Base-by-base conservation (phyloP, 345 rosid species). In the Mercurialis annua region DNA sequence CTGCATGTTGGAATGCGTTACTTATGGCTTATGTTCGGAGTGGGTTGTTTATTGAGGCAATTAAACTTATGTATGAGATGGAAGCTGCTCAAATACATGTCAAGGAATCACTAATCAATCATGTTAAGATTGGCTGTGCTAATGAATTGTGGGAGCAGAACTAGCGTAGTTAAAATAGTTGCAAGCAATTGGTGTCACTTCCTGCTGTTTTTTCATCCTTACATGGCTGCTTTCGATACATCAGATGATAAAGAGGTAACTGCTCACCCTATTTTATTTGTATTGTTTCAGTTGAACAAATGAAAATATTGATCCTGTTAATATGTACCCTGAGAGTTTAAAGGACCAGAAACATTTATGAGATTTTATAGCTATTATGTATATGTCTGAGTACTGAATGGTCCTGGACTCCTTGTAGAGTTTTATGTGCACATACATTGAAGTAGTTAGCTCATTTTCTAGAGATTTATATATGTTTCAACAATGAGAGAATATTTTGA, bases 41-140 rank as follows among this genome's bases (percentile, higher is more conserved):
- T 76, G 83, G 85, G 50, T 61, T 62, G 6, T 74, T 72, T 63
- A 71, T 84, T 68, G 82, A 81, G 65, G 87, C 96, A 12, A 67
- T 84, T 58, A 86, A 90, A 79, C 78, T 84, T 78, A 70, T 90
- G 57, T 83, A 83, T 82, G 59, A 70, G 72, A 90, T 90, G 92
- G 83, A 83, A 77, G 87, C 81, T 14, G 72, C 73, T 68, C 84
- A 84, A 40, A 34, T 86, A 14, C 64, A 69, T 53, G 76, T 77
- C 49, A 69, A 75, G 2, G 81, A 86, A 55, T 55, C 69, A 60
- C 71, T 81, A 26, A 36, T 84, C 8, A 57, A 76, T 63, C 78
- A 70, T 47, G 83, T 78, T 23, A 67, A 80, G 49, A 60, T 78
- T 14, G 79, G 76, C 50, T 80, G 83, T n/a, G 71, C 69, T 65